Conservation (phyloP, 2,329 filamentous ascomycete species). For the Cercospora citrullina region DNA sequence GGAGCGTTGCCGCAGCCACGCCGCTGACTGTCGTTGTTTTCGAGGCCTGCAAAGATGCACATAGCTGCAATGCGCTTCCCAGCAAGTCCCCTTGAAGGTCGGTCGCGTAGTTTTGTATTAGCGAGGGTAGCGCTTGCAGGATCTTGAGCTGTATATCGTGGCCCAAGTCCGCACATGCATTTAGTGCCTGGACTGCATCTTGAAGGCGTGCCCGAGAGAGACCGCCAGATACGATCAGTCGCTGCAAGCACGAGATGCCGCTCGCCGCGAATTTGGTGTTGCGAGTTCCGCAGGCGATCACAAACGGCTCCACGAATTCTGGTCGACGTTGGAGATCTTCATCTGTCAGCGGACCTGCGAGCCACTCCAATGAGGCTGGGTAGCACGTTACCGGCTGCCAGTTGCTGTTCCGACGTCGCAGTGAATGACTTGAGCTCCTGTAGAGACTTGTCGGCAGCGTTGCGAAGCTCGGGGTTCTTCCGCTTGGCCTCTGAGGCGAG, state of each 20-base stretch:
- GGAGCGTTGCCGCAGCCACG: constrained; percentile 92
- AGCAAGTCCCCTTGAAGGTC: constrained; percentile 80
- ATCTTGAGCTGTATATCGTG: constrained; percentile 96
- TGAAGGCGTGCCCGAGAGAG: constrained; percentile 76
- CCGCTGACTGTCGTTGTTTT: constrained; percentile 94
- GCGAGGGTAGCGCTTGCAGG: constrained; percentile 81
- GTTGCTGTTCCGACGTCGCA: constrained; percentile 71
- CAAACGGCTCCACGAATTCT: constrained; percentile 88
- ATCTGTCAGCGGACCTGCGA: constrained; percentile 31
- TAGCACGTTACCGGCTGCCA: constrained; percentile 61
- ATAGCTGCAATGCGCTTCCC: constrained; percentile 81
- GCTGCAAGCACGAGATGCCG: constrained; percentile 71
- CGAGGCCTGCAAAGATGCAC: constrained; percentile 83
- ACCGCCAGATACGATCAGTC: constrained; percentile 75
- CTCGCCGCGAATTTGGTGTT: constrained; percentile 89
- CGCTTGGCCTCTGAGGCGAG: constrained; percentile 73
- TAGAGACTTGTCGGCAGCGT: constrained; percentile 89
- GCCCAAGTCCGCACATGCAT: constrained; percentile 70
- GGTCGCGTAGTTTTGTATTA: constrained; percentile 84
- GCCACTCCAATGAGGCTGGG: neutral
- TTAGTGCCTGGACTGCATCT: constrained; percentile 84
- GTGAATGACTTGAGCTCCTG: constrained; percentile 80
- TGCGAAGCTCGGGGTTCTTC: constrained; percentile 86
- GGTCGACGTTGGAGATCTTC: constrained; percentile 78
- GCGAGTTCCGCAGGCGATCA: constrained; percentile 86